Percentiles rank a stretch among this genome's conserved stretches.
Conservation (phyloP, 2,329 filamentous ascomycete genomes). For the Cladosporium sp. region DNA sequence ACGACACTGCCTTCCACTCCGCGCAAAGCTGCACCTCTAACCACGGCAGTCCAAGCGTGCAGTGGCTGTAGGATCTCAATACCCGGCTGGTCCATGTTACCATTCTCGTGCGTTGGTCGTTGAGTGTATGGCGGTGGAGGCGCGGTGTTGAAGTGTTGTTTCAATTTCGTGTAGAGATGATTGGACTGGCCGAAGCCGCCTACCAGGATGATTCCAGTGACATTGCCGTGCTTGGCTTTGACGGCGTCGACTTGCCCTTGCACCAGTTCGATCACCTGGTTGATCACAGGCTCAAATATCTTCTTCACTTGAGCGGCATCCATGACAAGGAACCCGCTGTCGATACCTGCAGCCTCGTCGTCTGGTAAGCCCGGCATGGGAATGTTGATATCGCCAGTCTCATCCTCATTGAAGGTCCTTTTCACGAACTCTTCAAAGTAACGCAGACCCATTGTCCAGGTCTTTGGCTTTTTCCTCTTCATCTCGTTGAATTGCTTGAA, state of each 20-base stretch:
- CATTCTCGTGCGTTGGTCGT: conserved; percentile 65
- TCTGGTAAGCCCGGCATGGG: conserved; percentile 77
- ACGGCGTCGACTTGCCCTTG: conserved; percentile 50
- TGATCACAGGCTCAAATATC: conserved; percentile 69
- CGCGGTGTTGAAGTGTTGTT: conserved; percentile 62
- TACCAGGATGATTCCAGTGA: conserved; percentile 73
- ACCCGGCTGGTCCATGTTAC: conserved; percentile 48
- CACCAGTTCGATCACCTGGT: conserved; percentile 59
- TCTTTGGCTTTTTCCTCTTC: conserved; percentile 75
- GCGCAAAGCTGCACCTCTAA: conserved; percentile 73
- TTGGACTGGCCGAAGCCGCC: conserved; percentile 76
- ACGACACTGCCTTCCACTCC: conserved; percentile 80
- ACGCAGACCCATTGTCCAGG: conserved; percentile 70
- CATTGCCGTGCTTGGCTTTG: conserved; percentile 41
- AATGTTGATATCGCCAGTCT: conserved; percentile 67
- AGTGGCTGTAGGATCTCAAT: conserved; percentile 82
- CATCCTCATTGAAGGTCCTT: conserved; percentile 76
- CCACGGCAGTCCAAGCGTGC: conserved; percentile 80
- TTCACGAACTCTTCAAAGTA: conserved; percentile 88
- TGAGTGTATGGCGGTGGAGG: conserved; percentile 65
- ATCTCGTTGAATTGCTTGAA: conserved; percentile 68
- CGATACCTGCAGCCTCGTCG: conserved; percentile 72
- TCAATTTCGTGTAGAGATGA: conserved; percentile 71
- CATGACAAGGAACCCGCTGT: conserved; percentile 76
- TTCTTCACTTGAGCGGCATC: conserved; percentile 67